phyloP scores from a whole-genome alignment of 495 filamentous ascomycete genomes.

The Astrothelium subdiscretum region DNA sequence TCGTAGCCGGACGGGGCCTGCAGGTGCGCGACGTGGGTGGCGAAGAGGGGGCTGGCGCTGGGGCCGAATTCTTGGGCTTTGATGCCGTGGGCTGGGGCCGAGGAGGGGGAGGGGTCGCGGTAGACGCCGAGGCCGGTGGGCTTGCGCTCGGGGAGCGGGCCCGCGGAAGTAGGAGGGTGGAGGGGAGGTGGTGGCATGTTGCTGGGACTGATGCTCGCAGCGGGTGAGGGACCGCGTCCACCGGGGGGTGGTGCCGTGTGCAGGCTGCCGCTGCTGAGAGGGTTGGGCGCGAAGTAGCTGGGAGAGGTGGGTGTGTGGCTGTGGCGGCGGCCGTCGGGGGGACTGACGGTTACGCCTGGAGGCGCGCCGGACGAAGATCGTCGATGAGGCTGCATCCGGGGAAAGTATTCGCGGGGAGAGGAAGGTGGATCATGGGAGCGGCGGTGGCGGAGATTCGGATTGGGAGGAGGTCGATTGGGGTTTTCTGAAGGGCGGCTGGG shows the following conservation, averaged over 20 bases:
- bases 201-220: conserved; percentile 8
- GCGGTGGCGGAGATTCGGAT: conserved; percentile 16
- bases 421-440: conserved; percentile 26
- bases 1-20: neutral
- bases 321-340: neutral
- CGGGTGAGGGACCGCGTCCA: neutral
- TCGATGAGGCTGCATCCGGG: conserved; percentile 16
- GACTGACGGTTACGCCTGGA: neutral
- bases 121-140: neutral
- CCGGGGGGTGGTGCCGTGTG: neutral
- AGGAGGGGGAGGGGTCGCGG: conserved; percentile 1
- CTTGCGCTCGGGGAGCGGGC: conserved; percentile 2
- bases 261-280: neutral
- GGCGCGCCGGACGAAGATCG: conserved; percentile 15
- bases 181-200: conserved; percentile 22
- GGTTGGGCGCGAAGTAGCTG: neutral
- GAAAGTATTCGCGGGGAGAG: conserved; percentile 1
- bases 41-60: conserved; percentile 25
- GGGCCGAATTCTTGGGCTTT: conserved; percentile 18
- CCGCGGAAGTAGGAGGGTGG: conserved; percentile 6
- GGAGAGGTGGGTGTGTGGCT: neutral
- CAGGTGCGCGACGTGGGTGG: conserved; percentile 24
- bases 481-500: neutral
- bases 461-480: neutral
- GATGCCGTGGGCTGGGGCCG: neutral